These are phyloP conservation scores for Vickermania spadyakhi DNA, from an alignment of 208 protist genomes.

Conservation along the genomic window DNA sequence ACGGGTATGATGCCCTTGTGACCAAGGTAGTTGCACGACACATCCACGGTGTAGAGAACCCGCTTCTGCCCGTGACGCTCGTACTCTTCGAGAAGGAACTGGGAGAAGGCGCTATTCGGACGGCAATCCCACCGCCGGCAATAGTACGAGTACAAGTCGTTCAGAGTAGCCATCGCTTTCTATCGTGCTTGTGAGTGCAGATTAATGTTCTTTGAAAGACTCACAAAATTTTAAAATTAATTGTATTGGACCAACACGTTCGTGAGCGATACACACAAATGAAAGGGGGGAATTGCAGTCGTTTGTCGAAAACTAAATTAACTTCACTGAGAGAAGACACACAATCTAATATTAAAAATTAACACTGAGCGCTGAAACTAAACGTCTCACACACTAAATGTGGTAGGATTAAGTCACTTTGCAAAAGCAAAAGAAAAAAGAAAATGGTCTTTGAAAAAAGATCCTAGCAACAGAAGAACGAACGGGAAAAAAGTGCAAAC, in stretches of 20 bases:
- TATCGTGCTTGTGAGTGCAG: no score
- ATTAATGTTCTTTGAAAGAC: no score
- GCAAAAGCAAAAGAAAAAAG: no score
- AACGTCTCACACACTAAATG: no score
- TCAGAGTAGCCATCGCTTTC: slow-evolving; percentile 54
- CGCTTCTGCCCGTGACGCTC: slow-evolving; percentile 13
- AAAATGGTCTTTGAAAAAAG: no score
- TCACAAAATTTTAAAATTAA: no score
- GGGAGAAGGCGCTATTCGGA: slow-evolving; percentile 60
- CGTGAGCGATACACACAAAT: no score
- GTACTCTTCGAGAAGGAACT: slow-evolving; percentile 34
- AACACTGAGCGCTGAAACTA: no score
- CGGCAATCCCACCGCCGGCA: slow-evolving; percentile 60
- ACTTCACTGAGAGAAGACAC: not conserved
- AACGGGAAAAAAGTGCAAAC: not conserved
- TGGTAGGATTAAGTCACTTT: no score
- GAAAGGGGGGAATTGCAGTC: not conserved
- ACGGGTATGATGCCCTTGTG: slow-evolving; percentile 69
- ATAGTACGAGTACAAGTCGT: slow-evolving; percentile 77
- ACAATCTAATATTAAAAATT: slow-evolving; percentile 5
- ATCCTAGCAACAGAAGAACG: no score
- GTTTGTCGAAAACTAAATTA: no score
- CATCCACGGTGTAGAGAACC: slow-evolving; percentile 41
- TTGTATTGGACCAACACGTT: no score
- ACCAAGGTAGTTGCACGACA: slow-evolving; percentile 76